Evolutionary conservation across 1,284 basidiomycete genomes (phyloP).

Genomic region (Ganoderma multipileum): DNA sequence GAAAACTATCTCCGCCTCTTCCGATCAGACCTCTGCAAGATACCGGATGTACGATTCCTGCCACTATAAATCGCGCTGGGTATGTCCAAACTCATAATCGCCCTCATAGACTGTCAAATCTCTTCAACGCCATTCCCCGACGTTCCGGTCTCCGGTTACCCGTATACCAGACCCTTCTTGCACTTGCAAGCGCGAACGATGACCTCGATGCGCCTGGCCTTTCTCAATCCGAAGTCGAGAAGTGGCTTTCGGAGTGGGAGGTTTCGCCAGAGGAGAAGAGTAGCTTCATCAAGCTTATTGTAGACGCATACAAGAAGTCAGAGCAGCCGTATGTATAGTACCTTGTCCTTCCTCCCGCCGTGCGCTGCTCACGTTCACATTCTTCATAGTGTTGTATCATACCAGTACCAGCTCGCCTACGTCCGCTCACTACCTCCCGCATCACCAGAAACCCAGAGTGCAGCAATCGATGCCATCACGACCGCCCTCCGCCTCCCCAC

Average conservation of each 20-base stretch:
- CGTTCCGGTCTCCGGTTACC: constrained; percentile 70
- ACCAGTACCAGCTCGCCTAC: constrained; percentile 69
- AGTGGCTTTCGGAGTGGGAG: constrained; percentile 83
- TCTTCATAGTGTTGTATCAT: constrained; percentile 58
- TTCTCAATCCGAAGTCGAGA: constrained; percentile 66
- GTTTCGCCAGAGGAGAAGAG: constrained; percentile 73
- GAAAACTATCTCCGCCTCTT: constrained; percentile 59
- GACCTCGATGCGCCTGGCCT: constrained; percentile 77
- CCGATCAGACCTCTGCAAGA: constrained; percentile 61
- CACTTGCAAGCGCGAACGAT: constrained; percentile 68
- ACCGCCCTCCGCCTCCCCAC: constrained; percentile 74
- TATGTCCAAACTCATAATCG: constrained; percentile 11
- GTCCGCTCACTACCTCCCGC: constrained; percentile 64
- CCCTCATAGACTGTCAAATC: constrained; percentile 75
- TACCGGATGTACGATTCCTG: constrained; percentile 67
- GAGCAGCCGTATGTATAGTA: constrained; percentile 59
- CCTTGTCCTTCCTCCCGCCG: not conserved
- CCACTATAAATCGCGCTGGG: not conserved
- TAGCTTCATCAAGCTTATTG: constrained; percentile 72
- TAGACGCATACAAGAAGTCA: constrained; percentile 65
- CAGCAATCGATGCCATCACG: constrained; percentile 69
- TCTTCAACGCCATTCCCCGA: constrained; percentile 85
- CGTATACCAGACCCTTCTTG: constrained; percentile 74
- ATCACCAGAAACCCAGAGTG: constrained; percentile 55
- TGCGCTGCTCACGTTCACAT: not conserved